Percentiles rank a stretch among this genome's conserved stretches.
Conservation (phyloP, 495 filamentous ascomycete genomes). For the Penicillium bialowiezense region DNA sequence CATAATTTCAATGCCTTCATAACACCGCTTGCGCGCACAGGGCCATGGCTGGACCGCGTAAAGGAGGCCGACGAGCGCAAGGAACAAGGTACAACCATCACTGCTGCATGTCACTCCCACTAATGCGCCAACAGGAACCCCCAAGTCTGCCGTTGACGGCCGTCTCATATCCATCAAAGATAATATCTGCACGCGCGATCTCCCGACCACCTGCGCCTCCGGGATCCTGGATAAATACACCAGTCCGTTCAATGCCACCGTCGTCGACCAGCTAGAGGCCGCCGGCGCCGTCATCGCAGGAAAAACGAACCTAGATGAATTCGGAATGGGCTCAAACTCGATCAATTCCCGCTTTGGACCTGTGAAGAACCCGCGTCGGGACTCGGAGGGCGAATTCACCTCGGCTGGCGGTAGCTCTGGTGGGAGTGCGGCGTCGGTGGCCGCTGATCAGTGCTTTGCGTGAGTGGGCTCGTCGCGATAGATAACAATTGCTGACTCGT, state of each 20-base stretch:
- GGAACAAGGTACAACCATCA: constrained; percentile 29
- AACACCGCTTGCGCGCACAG: constrained; percentile 31
- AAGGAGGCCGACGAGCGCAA: constrained; percentile 40
- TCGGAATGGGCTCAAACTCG: constrained; percentile 96
- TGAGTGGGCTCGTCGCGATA: constrained; percentile 25
- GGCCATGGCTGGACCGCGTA: constrained; percentile 31
- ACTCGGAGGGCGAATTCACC: constrained; percentile 28
- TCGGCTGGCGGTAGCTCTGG: constrained; percentile 93
- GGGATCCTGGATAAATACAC: constrained; percentile 63
- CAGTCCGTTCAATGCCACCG: constrained; percentile 83
- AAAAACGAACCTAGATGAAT: constrained; percentile 95
- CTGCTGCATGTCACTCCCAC: background rate
- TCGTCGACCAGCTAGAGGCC: constrained; percentile 62
- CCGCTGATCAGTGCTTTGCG: constrained; percentile 64
- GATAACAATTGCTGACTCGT: background rate
- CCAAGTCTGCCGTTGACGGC: constrained; percentile 44
- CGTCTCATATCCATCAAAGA: constrained; percentile 79
- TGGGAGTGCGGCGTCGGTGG: constrained; percentile 86
- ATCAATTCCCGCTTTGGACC: constrained; percentile 68
- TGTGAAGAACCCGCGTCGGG: constrained; percentile 47
- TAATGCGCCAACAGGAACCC: constrained; percentile 21
- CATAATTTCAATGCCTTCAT: constrained; percentile 47
- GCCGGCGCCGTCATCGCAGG: constrained; percentile 66
- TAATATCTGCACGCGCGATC: constrained; percentile 73
- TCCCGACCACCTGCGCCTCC: constrained; percentile 80